phyloP scores from a whole-genome alignment of 2,329 filamentous ascomycete genomes.

The Chrysoporthe austroafricana region DNA sequence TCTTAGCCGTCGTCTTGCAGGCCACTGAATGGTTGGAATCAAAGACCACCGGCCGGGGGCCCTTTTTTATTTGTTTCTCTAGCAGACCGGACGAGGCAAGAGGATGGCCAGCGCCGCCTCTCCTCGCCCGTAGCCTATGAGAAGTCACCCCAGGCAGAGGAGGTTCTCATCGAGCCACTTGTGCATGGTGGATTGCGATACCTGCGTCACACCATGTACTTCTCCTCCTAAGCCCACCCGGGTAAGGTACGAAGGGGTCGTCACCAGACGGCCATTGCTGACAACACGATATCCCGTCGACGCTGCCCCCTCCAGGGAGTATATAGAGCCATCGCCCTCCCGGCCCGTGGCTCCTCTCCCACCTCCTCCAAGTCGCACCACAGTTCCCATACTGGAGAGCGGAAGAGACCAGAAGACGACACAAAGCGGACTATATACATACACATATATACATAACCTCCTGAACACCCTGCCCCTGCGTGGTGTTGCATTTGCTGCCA shows the following conservation, averaged over 20 bases:
- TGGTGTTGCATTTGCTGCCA: not conserved
- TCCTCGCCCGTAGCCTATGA: not conserved
- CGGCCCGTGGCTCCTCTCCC: not conserved
- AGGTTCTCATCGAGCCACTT: slow-evolving; percentile 11
- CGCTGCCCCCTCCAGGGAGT: not conserved
- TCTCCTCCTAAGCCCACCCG: slow-evolving; percentile 22
- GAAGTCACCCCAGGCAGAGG: not conserved
- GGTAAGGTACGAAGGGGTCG: slow-evolving; percentile 18
- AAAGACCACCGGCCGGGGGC: not conserved
- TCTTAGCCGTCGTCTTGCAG: not conserved
- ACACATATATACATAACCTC: slow-evolving; percentile 3
- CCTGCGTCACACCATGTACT: slow-evolving; percentile 19
- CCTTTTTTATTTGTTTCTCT: too few relatives aligned
- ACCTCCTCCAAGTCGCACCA: not conserved
- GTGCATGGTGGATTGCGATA: slow-evolving; percentile 6
- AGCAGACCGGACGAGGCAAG: not conserved
- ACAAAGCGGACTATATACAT: not conserved
- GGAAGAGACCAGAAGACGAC: not conserved
- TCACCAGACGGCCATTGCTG: slow-evolving; percentile 19
- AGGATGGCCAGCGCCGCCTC: not conserved
- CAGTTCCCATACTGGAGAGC: not conserved
- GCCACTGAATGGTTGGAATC: slow-evolving; percentile 5
- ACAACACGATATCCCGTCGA: slow-evolving; percentile 15
- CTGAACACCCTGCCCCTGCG: not conserved
- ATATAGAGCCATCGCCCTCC: slow-evolving; percentile 16